Percentiles rank a stretch among this genome's conserved stretches.
Conservation (phyloP, 78 protist species). For the Dictyostelium brefeldianum region DNA sequence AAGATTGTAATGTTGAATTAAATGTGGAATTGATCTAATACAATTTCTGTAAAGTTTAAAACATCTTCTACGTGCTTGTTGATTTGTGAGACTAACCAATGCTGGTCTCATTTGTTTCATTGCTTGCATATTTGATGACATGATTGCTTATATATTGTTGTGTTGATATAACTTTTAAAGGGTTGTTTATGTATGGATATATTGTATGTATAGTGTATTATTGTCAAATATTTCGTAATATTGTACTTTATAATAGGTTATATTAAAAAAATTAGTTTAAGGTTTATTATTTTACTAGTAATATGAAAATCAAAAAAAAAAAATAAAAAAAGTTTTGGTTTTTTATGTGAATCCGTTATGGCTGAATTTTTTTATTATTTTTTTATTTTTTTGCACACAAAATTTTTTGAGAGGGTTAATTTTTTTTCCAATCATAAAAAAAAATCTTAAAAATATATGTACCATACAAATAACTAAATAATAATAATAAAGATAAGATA, state of each 20-base stretch:
- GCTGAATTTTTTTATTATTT: too few species aligned
- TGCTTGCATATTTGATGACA: slow-evolving; percentile 72
- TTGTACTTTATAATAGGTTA: too few species aligned
- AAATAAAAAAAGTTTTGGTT: neutral
- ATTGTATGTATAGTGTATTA: neutral
- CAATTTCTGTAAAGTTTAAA: slow-evolving; percentile 73
- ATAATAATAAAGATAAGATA: neutral
- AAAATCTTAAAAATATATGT: too few species aligned
- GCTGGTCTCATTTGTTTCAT: slow-evolving; percentile 78
- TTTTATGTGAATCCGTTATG: too few species aligned
- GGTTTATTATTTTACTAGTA: too few species aligned
- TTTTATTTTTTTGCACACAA: neutral
- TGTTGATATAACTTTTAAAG: neutral
- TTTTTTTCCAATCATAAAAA: too few species aligned
- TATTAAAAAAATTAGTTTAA: too few species aligned
- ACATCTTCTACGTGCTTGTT: slow-evolving; percentile 51
- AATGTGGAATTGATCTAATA: slow-evolving; percentile 53
- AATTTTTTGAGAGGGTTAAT: neutral
- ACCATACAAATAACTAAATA: too few species aligned
- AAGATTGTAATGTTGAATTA: slow-evolving; percentile 68
- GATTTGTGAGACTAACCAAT: slow-evolving; percentile 30
- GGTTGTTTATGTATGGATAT: neutral
- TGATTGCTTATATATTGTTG: neutral
- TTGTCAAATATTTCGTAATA: neutral
- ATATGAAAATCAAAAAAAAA: neutral